Base-by-base conservation (phyloP, 305 asterid species). In the Fraxinus floribunda region DNA sequence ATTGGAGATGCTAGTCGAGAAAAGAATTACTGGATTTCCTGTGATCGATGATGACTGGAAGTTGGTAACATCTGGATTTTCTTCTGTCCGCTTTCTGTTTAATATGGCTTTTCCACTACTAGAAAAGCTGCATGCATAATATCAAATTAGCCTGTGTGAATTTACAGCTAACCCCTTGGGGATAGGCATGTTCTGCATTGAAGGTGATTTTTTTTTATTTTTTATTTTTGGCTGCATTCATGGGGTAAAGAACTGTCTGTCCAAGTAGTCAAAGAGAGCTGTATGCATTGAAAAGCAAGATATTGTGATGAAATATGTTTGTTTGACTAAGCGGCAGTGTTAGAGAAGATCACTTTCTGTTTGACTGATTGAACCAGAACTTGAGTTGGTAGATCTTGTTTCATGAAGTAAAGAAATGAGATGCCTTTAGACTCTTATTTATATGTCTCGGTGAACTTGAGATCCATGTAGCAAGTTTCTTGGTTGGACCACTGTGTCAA, bases 31-130 rank as follows among this genome's bases (percentile, higher is more conserved):
- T 39, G 99, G 99, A 44, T 94, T 95, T 84, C 99, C 98, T 24
- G 99, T 95, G 86, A 88, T 95, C 80, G 96, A 95, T 76, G 97
- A 92, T 83, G 92, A 94, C 76, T 91, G 97, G 97, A 95, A 93
- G 80, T 86, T 95, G 99, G 99, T 95, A 95, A 90, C 35, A 49
- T 83, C 36, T 26, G 3, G 18, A 24, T 29, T 66, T 64, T 66
- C 34, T 62, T 11, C 38, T 26, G 74, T 26, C 74, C 1, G 0
- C 36, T 66, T 8, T 66, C 38, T 66, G 18, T 24, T 9, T 66
- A 66, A 24, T 10, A 24, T 7, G 74, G 74, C 9, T 66, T 66
- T 66, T 66, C 70, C 70, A 66, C 18, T 24, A 29, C 35, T 22
- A 66, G 36, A 22, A 66, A 26, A 29, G 38, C 74, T 66, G 18